Percentiles rank a stretch among this genome's conserved stretches.
Conservation (phyloP, 2,329 filamentous ascomycete genomes). For the Beauveria pseudobassiana region DNA sequence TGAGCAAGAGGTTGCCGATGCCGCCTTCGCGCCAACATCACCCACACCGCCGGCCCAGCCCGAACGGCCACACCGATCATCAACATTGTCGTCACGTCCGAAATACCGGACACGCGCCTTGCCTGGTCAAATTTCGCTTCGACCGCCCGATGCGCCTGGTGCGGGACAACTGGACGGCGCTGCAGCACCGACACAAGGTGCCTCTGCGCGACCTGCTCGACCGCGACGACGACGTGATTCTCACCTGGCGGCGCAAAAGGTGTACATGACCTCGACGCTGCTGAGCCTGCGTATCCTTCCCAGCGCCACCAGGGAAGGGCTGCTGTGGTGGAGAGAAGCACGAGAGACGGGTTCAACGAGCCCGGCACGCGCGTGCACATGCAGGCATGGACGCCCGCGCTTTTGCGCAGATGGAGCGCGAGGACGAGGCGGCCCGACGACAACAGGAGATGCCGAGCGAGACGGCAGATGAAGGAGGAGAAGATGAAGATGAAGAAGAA, state of each 20-base stretch:
- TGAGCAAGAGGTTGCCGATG: slow-evolving; percentile 17
- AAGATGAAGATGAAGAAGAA: neutral
- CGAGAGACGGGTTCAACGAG: slow-evolving; percentile 37
- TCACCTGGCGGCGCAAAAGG: slow-evolving; percentile 70
- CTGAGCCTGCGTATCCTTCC: slow-evolving; percentile 55
- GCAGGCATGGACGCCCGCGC: slow-evolving; percentile 66
- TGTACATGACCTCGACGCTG: slow-evolving; percentile 73
- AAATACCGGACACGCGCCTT: slow-evolving; percentile 51
- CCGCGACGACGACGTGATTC: slow-evolving; percentile 51
- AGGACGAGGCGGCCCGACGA: slow-evolving; percentile 37
- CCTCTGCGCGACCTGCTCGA: slow-evolving; percentile 23
- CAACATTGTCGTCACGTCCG: slow-evolving; percentile 49
- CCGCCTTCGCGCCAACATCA: neutral
- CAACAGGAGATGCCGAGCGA: slow-evolving; percentile 32
- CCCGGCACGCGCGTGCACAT: slow-evolving; percentile 59
- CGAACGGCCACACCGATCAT: slow-evolving; percentile 12
- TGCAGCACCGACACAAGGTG: slow-evolving; percentile 41
- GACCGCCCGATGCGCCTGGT: slow-evolving; percentile 61
- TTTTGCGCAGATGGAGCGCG: slow-evolving; percentile 39
- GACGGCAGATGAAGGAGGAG: slow-evolving; percentile 21
- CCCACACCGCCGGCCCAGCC: neutral
- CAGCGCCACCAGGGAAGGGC: slow-evolving; percentile 31
- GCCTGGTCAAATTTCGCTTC: slow-evolving; percentile 56
- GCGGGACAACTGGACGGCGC: slow-evolving; percentile 60
- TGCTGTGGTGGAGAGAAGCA: slow-evolving; percentile 23